Base-by-base conservation (phyloP, 176 grass and related monocot genomes). In the Thinopyrum elongatum region DNA sequence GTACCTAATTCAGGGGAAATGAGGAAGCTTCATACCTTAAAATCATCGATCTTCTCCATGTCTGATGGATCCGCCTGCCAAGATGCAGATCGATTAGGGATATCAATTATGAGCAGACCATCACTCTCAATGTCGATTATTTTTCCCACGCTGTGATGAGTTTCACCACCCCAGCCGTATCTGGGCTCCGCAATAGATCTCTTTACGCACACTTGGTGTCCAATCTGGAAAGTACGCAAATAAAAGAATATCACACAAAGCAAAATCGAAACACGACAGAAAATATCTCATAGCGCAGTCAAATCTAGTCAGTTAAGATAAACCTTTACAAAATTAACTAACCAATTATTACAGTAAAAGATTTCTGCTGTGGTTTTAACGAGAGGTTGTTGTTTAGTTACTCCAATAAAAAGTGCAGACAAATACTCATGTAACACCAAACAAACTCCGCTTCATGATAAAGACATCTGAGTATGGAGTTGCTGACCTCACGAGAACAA, bases 31-130 rank as follows among this genome's bases (percentile, higher is more conserved):
- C 25, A n/a, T 94, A 93, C 97, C 88, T 91, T 99, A 78, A 99
- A 96, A 27, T 91, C 92, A 53, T 99, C 97, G 10, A 99, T 91
- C 71, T 94, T 99, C 82, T 99, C 97, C 94, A 99, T 94, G 90
- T 99, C 97, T 80, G 94, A 99, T 74, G 97, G 97, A 96, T 99
- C 97, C 25, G 94, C 97, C 87, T 96, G 94, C 97, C 97, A 99
- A 5, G 14, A 2, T 49, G 1, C 5, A 83, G 90, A 74, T 29
- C 94, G 86, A 78, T 91, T 93, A 60, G 94, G 90, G 83, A 99
- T 99, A 64, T 96, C 87, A 63, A 99, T 91, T 86, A 96, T 84
- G 42, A 99, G 92, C 19, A 93, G 85, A 76, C 94, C 94, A 85
- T 96, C 92, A 77, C 83, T 90, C 86, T 94, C 94, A 3, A 96